Evolutionary conservation across 495 filamentous ascomycete genomes (phyloP), one percentile per base, ranked within the genome.

Genomic region (Paragyromitra xinjiangensis): DNA sequence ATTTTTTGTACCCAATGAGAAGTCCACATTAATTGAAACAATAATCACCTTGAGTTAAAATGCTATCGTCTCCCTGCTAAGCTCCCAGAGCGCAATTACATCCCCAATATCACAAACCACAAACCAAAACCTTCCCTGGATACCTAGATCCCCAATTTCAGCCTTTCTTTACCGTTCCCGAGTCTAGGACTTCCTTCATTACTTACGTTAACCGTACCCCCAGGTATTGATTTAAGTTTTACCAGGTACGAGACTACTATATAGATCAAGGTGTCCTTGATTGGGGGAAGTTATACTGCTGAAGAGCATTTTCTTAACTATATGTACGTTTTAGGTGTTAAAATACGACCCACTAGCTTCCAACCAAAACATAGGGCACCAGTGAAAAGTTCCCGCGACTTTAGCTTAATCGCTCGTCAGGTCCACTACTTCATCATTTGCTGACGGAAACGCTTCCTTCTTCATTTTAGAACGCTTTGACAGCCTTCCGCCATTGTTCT

Each of bases 351-450:
- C 44, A 12, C 11, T 48, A 1, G 44, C 44, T 48, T 11, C 44
- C 16, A 48, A 48, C 16, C n/a, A 53, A 19, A 53, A 22, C 50
- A 53, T 5, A 6, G n/a, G 3, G 7, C 19, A 53, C 6, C 14
- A 7, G 14, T 7, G 56, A 37, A 5, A 61, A 4, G 1, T 11
- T 53, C n/a, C 16, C 6, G 50, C 19, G n/a, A 7, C n/a, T 48
- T n/a, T n/a, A 8, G 26, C 22, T 24, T 71, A 71, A 34, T 69
- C 67, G 8, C n/a, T 39, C 29, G 58, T 61, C 9, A 75, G 48
- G 64, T 75, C 45, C 4, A 75, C 50, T 2, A 69, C 11, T 9
- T 59, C 26, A 12, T 12, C 34, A 39, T 3, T 16, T 5, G 26
- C 2, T 11, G 11, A 26, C 24, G 22, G 37, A 6, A n/a, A 26